A percentile compares a stretch with the other conserved stretches of the same genome.
Conservation (phyloP, 345 rosid genomes). For the Lenwebbia sp. region DNA sequence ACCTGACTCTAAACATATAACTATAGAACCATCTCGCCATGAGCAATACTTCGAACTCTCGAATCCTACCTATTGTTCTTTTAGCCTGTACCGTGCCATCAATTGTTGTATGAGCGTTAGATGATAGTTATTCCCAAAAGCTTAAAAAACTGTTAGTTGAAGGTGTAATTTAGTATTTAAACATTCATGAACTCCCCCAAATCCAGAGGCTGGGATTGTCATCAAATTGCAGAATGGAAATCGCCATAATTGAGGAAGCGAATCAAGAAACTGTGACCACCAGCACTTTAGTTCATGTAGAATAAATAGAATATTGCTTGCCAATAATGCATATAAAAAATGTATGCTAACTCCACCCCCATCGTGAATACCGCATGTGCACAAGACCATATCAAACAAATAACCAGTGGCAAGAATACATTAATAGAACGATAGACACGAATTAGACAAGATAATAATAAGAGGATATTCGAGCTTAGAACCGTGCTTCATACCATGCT, state of each 20-base stretch:
- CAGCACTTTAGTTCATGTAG: not conserved
- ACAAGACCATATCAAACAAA: not conserved
- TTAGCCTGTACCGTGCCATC: not conserved
- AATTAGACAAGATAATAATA: not conserved
- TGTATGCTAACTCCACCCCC: not conserved
- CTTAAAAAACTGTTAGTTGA: not conserved
- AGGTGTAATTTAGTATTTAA: not conserved
- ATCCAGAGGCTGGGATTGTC: not conserved
- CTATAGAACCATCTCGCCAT: not conserved
- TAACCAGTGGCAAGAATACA: not conserved
- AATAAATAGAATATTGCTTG: not conserved
- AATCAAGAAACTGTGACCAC: not conserved
- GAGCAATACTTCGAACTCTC: not conserved
- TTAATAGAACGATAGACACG: not conserved
- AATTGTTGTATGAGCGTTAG: not conserved
- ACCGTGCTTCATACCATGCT: not conserved
- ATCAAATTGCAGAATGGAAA: not conserved
- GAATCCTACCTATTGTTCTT: not conserved
- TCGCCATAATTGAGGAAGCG: not conserved
- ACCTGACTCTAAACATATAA: not conserved
- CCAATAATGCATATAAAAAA: not conserved
- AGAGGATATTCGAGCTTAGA: not conserved
- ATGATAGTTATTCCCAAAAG: not conserved
- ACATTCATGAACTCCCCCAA: not conserved
- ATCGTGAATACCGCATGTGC: not conserved